These are phyloP conservation scores for Lachnellula hyalina DNA, from an alignment of 2,329 filamentous ascomycete species.

Conservation along the genomic window DNA sequence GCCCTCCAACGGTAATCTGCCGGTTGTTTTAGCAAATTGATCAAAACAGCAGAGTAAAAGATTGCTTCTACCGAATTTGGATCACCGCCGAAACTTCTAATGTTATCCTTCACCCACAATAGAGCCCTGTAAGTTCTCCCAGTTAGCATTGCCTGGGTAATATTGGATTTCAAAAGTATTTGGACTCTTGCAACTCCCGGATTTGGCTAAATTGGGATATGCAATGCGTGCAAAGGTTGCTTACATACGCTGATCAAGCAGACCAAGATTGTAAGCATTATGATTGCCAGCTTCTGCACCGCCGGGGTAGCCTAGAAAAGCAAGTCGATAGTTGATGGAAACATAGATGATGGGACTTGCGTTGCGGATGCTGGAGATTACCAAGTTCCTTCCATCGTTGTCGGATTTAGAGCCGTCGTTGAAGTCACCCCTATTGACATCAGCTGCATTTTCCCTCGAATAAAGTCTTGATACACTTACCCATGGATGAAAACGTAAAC, in stretches of 20 bases:
- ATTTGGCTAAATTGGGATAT: too few relatives aligned
- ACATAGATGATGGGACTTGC: slow-evolving; percentile 32
- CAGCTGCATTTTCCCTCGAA: not conserved
- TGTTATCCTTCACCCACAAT: slow-evolving; percentile 53
- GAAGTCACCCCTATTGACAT: slow-evolving; percentile 42
- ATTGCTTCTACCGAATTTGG: slow-evolving; percentile 29
- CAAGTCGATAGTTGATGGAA: slow-evolving; percentile 32
- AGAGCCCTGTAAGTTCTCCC: slow-evolving; percentile 34
- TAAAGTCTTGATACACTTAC: slow-evolving; percentile 42
- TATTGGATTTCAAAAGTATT: too few relatives aligned
- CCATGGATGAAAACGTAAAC: slow-evolving; percentile 57
- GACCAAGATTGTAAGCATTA: slow-evolving; percentile 45
- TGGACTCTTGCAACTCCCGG: too few relatives aligned
- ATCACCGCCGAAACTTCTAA: slow-evolving; percentile 40
- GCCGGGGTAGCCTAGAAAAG: slow-evolving; percentile 21
- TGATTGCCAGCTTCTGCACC: slow-evolving; percentile 24
- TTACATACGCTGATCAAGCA: slow-evolving; percentile 51
- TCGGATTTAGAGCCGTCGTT: slow-evolving; percentile 15
- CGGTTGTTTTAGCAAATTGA: not conserved
- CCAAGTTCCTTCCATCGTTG: slow-evolving; percentile 9
- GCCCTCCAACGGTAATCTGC: slow-evolving; percentile 16
- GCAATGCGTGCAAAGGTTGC: too few relatives aligned
- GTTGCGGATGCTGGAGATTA: slow-evolving; percentile 5
- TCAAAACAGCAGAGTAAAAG: not conserved
- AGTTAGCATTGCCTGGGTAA: too few relatives aligned